Base-by-base conservation (phyloP, 2,329 filamentous ascomycete genomes). In the Capronia coronata region DNA sequence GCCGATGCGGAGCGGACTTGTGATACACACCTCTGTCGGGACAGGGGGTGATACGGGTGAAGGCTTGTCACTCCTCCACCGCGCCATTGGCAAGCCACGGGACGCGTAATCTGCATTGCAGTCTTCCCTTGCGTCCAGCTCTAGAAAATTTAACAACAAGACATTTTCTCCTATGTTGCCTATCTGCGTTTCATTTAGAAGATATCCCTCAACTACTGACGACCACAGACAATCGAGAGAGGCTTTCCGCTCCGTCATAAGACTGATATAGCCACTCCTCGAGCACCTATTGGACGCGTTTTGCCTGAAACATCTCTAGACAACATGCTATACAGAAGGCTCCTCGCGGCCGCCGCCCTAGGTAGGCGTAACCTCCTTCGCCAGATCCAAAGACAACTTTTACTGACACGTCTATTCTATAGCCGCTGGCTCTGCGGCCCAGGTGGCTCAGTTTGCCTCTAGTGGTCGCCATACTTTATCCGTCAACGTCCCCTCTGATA, bases 401-500 rank as follows among this genome's bases (percentile, higher is more conserved):
- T 39, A 69, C 64, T 80, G 72, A 53, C 27, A 23, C 22, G 2
- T 38, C 11, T 25, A 18, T 27, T 38, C 11, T 25, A 18, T 27
- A 60, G 58, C 53, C 32, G 52, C 48, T 29, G 30, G 43, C 43
- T 52, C 57, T 7, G 40, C 51, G 11, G 58, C 57, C 30, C 55
- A 61, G 41, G 52, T 61, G 19, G 58, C 51, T 18, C 45, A 42
- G 23, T 59, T 49, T 34, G 29, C 51, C 3, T 46, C 46, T 16
- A 27, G 34, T 18, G 29, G 43, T 13, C n/a, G n/a, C n/a, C 49
- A 56, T 45, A 40, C 35, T n/a, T 19, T 61, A 60, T 66, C 67
- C 8, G 67, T 82, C 54, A 79, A 77, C 60, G 72, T 82, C 5
- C 78, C 79, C 2, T 63, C 71, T 19, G 62, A 65, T 22, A 79